Base-by-base conservation (phyloP, 192 early-diverging fungal genomes). In the Geosiphon pyriformis region DNA sequence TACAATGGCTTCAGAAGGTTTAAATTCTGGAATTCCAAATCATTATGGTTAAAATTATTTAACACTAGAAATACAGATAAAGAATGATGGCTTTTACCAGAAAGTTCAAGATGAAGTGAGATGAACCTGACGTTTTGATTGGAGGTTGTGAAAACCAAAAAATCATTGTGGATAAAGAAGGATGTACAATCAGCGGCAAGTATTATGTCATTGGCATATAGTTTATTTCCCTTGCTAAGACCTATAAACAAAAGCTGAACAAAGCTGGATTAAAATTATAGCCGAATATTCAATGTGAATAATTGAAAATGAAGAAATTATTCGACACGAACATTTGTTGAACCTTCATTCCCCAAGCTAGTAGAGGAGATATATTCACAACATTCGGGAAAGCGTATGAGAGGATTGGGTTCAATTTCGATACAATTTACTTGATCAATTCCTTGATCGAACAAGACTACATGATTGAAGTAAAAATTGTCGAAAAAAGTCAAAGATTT, bases 91-190 rank as follows among this genome's bases (percentile, higher is more conserved):
- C 22, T 0, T 17, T 58, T 62, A 62, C 60, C 60, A 31, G 46
- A 48, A 18, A 62, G 20, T 22, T 62, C 30, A 27, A 18, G 42
- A 29, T 30, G 60, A 50, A 62, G 60, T n/a, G 60, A 27, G 51
- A 94, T 72, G 70, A 96, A 94, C 23, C 90, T 82, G 17, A 84
- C 81, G 33, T 80, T 76, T 61, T 98, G 94, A 8, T 82, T 87
- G 3, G 90, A 83, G 0, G 94, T 98, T 10, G 94, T 92, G 56
- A 87, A 88, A 17, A 97, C 79, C 49, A 98, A 72, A 71, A 89
- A 92, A 59, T 91, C 83, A 59, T 81, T 79, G 60, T 92, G 92
- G 30, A 95, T 56, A 51, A 83, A 89, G 66, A 93, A 97, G 15
- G 94, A 96, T 17, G 92, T 93, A 59, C 88, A 91, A 7, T 90